Base-by-base conservation (phyloP, 768 basidiomycete genomes). In the Suillus plorans region DNA sequence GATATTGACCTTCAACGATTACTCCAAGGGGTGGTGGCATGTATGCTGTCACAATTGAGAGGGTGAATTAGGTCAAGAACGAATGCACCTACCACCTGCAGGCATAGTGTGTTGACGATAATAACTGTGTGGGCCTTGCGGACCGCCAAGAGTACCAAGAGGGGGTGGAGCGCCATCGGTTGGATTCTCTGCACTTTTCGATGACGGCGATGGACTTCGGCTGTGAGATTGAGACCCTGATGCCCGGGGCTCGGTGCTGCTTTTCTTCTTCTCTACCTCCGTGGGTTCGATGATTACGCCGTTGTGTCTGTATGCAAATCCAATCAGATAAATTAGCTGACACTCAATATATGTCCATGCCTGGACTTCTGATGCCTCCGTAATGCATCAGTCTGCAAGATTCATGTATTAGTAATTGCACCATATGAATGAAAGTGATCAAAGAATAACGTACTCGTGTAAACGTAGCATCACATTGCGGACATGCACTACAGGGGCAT, bases 391-490 rank as follows among this genome's bases (percentile, higher is more conserved):
- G 89, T 89, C 91, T 92, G 69, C 12, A 22, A 42, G 39, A 28
- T 42, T 25, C 28, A 28, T 4, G 5, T 41, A 36, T 59, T 41
- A 36, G 42, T 31, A 42, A 42, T 28, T 59, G 56, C 65, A 60
- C 52, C 61, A 36, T 16, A 69, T 76, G 50, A 70, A 67, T 64
- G 63, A 65, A 61, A 55, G 34, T 8, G 61, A 59, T 62, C 60
- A 68, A 56, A 55, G 62, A 56, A 64, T 42, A 50, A 85, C 86
- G 73, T 74, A 91, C 91, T 76, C 91, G 81, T 53, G 91, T 92
- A 71, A 92, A 92, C 44, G 86, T 86, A 47, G 91, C 89, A 69
- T 91, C 90, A 67, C 91, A 92, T 71, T 92, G 89, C 3, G 90
- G 89, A 76, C 91, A 92, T 50, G 85, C 79, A 75, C 90, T 91